phyloP scores from a whole-genome alignment of 2,329 filamentous ascomycete genomes.

The Aspergillus neoniger region DNA sequence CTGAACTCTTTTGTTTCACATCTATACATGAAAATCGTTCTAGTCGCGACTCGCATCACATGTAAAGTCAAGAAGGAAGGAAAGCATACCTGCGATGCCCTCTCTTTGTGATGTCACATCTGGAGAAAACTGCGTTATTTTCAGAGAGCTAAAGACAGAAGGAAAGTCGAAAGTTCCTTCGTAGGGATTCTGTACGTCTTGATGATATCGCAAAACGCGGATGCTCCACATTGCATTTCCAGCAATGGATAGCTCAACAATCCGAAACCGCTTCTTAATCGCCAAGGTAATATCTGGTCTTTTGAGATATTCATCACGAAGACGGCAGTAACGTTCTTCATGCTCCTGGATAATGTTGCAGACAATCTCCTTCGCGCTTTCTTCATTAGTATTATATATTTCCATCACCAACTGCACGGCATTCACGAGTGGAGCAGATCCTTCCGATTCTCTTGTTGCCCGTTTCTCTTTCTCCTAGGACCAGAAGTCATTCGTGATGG shows the following conservation, averaged over 20 bases:
- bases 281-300: neutral
- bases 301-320: neutral
- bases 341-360: neutral
- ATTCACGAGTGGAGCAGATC: neutral
- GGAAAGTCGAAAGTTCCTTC: neutral
- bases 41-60: neutral
- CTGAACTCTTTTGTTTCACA: too few relatives aligned
- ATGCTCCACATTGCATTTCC: conserved; percentile 6
- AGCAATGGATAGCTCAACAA: neutral
- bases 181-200: neutral
- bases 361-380: neutral
- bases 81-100: neutral
- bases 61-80: neutral
- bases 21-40: too few relatives aligned
- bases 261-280: conserved; percentile 1
- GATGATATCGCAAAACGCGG: neutral
- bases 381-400: neutral
- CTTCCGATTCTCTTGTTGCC: neutral
- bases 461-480: conserved; percentile 3
- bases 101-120: neutral
- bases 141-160: neutral
- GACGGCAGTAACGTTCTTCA: neutral
- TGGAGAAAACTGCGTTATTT: too few relatives aligned
- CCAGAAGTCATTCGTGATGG: conserved; percentile 2
- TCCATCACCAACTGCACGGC: neutral